Evolutionary conservation across 2,329 filamentous ascomycete genomes (phyloP).

Genomic region (Lasiodiplodia hormozganensis): DNA sequence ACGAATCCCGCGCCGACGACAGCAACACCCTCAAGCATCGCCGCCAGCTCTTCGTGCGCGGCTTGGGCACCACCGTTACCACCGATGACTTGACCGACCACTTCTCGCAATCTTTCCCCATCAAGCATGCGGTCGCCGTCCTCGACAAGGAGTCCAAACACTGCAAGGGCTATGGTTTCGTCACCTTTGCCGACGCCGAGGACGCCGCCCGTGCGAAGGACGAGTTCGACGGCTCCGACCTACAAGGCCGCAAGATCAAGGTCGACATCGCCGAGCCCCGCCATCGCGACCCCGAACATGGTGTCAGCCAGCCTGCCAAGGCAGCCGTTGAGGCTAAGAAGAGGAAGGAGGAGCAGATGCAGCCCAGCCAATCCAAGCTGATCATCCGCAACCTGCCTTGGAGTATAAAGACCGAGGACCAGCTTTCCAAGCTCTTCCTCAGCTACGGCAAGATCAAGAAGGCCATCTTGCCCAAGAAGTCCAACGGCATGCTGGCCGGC

Average conservation of each 20-base stretch:
- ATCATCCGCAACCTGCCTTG: constrained; percentile 95
- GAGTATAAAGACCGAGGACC: constrained; percentile 87
- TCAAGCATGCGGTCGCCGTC: constrained; percentile 96
- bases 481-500: constrained; percentile 72
- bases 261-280: constrained; percentile 89
- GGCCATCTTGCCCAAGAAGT: constrained; percentile 81
- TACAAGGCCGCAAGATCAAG: constrained; percentile 81
- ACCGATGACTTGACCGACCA: constrained; percentile 83
- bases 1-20: constrained; percentile 29
- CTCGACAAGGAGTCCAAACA: constrained; percentile 83
- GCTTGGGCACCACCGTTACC: constrained; percentile 78
- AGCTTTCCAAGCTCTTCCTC: constrained; percentile 79
- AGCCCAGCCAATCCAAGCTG: constrained; percentile 71
- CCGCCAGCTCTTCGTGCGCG: constrained; percentile 83
- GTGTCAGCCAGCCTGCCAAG: constrained; percentile 48
- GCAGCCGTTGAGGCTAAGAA: constrained; percentile 66
- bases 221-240: constrained; percentile 77
- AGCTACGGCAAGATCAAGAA: constrained; percentile 93
- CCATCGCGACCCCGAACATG: constrained; percentile 61
- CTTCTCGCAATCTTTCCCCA: constrained; percentile 92
- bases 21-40: constrained; percentile 37
- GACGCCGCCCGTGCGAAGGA: constrained; percentile 83
- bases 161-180: constrained; percentile 93
- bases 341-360: constrained; percentile 68
- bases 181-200: constrained; percentile 92